These are phyloP conservation scores for Hysterangium stoloniferum DNA, from an alignment of 768 basidiomycete genomes.

Conservation along the genomic window DNA sequence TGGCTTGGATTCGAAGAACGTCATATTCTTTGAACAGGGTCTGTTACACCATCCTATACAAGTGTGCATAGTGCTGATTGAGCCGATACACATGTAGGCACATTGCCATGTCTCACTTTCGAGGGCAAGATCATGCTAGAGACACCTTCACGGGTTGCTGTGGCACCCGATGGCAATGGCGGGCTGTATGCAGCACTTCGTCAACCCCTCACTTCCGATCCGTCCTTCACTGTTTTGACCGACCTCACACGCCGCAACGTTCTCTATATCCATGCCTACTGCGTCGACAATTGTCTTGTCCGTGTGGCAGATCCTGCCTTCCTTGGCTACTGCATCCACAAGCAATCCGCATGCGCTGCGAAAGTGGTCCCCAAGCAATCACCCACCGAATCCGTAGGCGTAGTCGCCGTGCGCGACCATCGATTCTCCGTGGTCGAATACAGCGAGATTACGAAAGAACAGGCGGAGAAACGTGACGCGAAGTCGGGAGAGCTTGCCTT, in stretches of 20 bases:
- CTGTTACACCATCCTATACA: background rate
- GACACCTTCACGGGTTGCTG: conserved; percentile 69
- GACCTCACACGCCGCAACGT: conserved; percentile 73
- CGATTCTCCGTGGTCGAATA: conserved; percentile 95
- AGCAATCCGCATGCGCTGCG: conserved; percentile 84
- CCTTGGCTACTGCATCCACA: conserved; percentile 87
- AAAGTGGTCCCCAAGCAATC: conserved; percentile 91
- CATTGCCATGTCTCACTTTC: conserved; percentile 88
- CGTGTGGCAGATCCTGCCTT: conserved; percentile 96
- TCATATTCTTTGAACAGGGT: conserved; percentile 98
- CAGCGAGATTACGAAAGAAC: conserved; percentile 86
- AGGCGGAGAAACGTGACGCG: conserved; percentile 68
- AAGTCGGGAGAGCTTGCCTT: conserved; percentile 73
- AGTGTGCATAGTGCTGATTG: background rate
- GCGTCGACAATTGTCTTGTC: conserved; percentile 99
- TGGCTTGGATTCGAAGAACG: conserved; percentile 69
- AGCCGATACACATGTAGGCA: conserved; percentile 47
- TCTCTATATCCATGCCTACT: conserved; percentile 88
- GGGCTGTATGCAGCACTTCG: conserved; percentile 94
- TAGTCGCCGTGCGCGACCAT: conserved; percentile 77
- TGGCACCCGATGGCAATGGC: conserved; percentile 97
- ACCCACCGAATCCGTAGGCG: conserved; percentile 90
- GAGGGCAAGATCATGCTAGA: conserved; percentile 93
- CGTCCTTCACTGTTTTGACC: conserved; percentile 67
- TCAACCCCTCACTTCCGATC: conserved; percentile 54